Percentiles rank a stretch among this genome's conserved stretches.
phyloP scores from a whole-genome alignment of 2,329 filamentous ascomycete genomes.

The Simplicillium aogashimaense region DNA sequence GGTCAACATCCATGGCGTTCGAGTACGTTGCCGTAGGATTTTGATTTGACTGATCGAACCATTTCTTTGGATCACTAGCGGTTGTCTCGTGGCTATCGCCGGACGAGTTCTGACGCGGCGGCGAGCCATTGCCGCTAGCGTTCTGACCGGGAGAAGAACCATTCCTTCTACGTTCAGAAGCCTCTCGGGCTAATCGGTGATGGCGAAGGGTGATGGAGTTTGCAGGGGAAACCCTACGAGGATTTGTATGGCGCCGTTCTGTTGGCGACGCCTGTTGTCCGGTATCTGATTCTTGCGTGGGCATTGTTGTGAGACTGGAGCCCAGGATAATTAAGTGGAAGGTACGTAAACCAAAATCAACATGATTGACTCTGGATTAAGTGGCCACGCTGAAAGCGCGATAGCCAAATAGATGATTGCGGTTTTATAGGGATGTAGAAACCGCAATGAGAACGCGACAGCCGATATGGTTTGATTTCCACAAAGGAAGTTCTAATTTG shows the following conservation, averaged over 20 bases:
- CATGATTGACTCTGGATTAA: too few species aligned
- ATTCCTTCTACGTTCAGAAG: conserved; percentile 17
- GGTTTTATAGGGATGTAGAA: too few species aligned
- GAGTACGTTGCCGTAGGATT: conserved; percentile 33
- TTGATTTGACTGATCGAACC: conserved; percentile 45
- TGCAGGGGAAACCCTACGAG: conserved; percentile 31
- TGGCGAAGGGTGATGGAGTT: conserved; percentile 37
- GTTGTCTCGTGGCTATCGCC: conserved; percentile 38
- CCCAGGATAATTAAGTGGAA: too few species aligned
- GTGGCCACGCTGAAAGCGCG: too few species aligned
- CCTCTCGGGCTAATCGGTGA: conserved; percentile 34
- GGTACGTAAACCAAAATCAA: too few species aligned
- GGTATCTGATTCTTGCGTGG: too few species aligned
- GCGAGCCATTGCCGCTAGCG: conserved; percentile 9
- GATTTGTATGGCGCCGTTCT: conserved; percentile 8
- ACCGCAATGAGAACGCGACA: too few species aligned
- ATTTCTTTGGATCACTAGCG: conserved; percentile 39
- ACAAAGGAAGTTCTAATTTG: too few species aligned
- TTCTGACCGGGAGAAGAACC: conserved; percentile 12
- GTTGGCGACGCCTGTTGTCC: too few species aligned
- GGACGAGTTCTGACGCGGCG: conserved; percentile 30
- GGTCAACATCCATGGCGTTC: conserved; percentile 41
- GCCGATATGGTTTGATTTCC: too few species aligned
- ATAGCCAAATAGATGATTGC: too few species aligned
- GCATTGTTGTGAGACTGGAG: too few species aligned